phyloP scores from a whole-genome alignment of 2,329 filamentous ascomycete genomes.

The Cryphonectria radicalis region DNA sequence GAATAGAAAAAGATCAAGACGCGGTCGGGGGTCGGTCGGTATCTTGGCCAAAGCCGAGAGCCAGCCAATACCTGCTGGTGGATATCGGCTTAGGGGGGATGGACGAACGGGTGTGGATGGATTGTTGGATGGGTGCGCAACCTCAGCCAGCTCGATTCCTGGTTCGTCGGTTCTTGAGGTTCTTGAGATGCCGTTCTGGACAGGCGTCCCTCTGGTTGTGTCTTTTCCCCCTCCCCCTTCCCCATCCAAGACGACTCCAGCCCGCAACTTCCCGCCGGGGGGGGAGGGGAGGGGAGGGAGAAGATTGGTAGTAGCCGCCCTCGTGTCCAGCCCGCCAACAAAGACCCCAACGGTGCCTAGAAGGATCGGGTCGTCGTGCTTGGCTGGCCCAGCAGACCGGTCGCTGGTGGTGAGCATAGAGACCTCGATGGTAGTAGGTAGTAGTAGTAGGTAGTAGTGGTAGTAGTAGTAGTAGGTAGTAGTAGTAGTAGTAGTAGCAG shows the following conservation, averaged over 20 bases:
- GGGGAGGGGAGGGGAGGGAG: neutral
- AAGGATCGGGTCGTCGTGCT: neutral
- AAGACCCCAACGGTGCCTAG: neutral
- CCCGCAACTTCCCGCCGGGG: neutral
- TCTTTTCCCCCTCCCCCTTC: neutral
- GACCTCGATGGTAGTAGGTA: neutral
- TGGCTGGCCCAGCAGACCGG: neutral
- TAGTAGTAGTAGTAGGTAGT: neutral
- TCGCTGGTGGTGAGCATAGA: neutral
- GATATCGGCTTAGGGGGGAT: neutral
- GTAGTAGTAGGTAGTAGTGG: no score
- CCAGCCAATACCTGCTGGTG: neutral
- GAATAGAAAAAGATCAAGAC: neutral
- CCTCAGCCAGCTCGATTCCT: neutral
- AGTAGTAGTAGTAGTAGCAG: no score
- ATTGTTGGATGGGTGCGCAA: neutral
- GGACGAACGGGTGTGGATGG: neutral
- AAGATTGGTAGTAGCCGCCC: neutral
- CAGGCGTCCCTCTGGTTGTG: neutral
- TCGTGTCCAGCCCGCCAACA: neutral
- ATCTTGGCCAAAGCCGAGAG: neutral
- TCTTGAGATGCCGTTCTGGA: neutral
- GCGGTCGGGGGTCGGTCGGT: neutral
- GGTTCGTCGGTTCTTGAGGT: neutral
- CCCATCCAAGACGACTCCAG: neutral